phyloP scores from a whole-genome alignment of 2,329 filamentous ascomycete species.

The Emergomyces orientalis region DNA sequence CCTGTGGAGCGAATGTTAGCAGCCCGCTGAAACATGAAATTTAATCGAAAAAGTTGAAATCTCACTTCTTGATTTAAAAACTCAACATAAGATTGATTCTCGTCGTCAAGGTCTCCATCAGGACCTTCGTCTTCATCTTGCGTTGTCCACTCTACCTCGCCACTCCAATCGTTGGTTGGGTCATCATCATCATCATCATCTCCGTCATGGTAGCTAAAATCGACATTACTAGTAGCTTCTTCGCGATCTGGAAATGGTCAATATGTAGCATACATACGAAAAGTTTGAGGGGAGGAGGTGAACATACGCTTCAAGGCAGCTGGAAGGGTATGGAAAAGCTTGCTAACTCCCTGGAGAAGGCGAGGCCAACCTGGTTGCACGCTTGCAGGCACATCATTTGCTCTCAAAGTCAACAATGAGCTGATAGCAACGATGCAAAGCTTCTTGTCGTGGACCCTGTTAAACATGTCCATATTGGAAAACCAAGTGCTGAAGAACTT shows the following conservation, averaged over 20 bases:
- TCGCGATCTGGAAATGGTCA: conserved; percentile 57
- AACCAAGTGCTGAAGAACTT: conserved; percentile 99
- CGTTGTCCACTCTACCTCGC: conserved; percentile 59
- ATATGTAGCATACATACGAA: not conserved
- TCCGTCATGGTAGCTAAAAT: conserved; percentile 67
- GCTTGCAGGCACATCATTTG: conserved; percentile 77
- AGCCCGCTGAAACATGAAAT: not conserved
- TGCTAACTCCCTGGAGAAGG: conserved; percentile 76
- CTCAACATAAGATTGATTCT: conserved; percentile 88
- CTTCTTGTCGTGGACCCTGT: conserved; percentile 96
- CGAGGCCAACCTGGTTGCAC: conserved; percentile 93
- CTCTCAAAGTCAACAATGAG: conserved; percentile 67
- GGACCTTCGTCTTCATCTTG: conserved; percentile 54
- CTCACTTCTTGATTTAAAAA: conserved; percentile 82
- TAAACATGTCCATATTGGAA: conserved; percentile 86
- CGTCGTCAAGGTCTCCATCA: conserved; percentile 65
- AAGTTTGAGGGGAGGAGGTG: no score
- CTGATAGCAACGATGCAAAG: conserved; percentile 91
- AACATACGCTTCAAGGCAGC: conserved; percentile 70
- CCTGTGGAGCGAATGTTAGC: conserved; percentile 39
- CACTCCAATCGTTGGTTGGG: conserved; percentile 75
- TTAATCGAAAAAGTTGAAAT: conserved; percentile 19
- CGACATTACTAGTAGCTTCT: conserved; percentile 81
- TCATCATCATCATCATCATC: conserved; percentile 71
- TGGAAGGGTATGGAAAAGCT: conserved; percentile 85